Evolutionary conservation across 108 stramenopile species (phyloP), one percentile per base, ranked within the genome.

Genomic region (Cyclostephanos tholiformis): DNA sequence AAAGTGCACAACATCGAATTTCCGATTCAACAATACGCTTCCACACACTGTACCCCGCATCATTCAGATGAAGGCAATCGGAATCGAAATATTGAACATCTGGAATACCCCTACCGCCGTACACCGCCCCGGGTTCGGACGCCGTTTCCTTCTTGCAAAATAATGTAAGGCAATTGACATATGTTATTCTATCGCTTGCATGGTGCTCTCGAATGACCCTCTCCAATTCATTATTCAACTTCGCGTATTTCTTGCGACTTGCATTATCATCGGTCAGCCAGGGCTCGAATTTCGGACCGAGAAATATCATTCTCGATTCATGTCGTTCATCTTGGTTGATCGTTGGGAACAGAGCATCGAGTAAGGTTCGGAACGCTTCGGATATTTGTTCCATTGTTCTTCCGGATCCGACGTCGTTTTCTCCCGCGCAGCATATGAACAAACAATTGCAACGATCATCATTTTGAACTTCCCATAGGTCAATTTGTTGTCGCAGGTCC

Each of bases 241-340:
- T 79, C 16, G 56, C 59, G 69, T 91, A 94, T 61, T 84, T 51
- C 57, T 85, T 89, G 58, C 89, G 80, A 67, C 67, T 76, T n/a
- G 65, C 52, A 12, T 48, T 16, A 29, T 93, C 87, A n/a, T 85
- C 27, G 10, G 82, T 60, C 44, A 90, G 64, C 90, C 93, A 94
- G 13, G 93, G 93, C 75, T 94, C 92, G 29, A 94, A 84, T 63
- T 94, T 94, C 17, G 90, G 93, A 10, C 93, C 93, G 26, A 94
- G 60, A 60, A 91, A 86, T 55, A 93, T 77, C 22, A 93, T 19
- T n/a, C 75, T 2, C 30, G 49, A n/a, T 46, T 67, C 46, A 19
- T 74, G 63, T 44, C 67, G 73, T 49, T 71, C 50, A 22, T 66
- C 14, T 14, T 14, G 25, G 44, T 57, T 25, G 23, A 14, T 16